These are phyloP conservation scores for Mitragyna speciosa DNA, from an alignment of 257 asterid species.

Conservation along the genomic window DNA sequence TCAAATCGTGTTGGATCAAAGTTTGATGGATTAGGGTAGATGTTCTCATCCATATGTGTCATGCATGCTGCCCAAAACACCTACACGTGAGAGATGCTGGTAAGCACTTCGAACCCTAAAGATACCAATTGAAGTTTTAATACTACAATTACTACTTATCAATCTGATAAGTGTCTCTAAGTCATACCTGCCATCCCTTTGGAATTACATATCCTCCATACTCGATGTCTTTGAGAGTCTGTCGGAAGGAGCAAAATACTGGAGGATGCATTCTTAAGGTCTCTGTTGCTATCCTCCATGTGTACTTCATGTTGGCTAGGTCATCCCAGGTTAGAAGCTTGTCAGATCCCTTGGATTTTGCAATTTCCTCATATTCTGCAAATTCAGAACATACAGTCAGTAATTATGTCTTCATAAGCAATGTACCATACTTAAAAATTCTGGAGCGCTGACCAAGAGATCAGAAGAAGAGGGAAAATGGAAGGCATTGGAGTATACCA, in stretches of 20 bases:
- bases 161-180: background rate
- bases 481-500: background rate
- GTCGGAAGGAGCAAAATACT: conserved; percentile 52
- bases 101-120: background rate
- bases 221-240: conserved; percentile 50
- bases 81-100: conserved; percentile 16
- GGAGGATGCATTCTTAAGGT: conserved; percentile 55
- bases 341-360: conserved; percentile 29
- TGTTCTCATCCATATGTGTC: conserved; percentile 60
- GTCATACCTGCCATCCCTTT: conserved; percentile 74
- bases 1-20: conserved; percentile 55
- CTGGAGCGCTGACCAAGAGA: too few species aligned
- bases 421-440: too few species aligned
- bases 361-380: conserved; percentile 63
- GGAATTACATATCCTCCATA: conserved; percentile 58
- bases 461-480: background rate
- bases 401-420: too few species aligned
- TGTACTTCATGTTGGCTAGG: conserved; percentile 67
- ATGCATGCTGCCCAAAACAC: conserved; percentile 47
- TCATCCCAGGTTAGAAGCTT: conserved; percentile 60
- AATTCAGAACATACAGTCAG: background rate
- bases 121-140: background rate
- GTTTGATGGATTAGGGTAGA: conserved; percentile 50
- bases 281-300: conserved; percentile 76
- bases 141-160: background rate